These are phyloP conservation scores for Suhomyces bokatorum DNA, from an alignment of 1,139 yeast species.

Conservation along the genomic window DNA sequence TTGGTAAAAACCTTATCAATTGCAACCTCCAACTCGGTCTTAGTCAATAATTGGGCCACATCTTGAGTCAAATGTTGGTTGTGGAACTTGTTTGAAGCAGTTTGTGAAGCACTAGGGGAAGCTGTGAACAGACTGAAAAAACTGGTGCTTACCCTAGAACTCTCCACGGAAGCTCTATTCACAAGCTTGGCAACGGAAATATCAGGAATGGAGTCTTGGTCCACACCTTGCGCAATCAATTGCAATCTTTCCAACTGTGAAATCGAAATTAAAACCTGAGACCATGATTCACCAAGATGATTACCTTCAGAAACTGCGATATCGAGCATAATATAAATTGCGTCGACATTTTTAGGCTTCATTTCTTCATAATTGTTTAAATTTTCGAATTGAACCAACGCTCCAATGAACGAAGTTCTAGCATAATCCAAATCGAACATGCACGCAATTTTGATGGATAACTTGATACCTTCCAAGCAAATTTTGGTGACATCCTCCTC, in stretches of 20 bases:
- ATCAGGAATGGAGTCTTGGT: slow-evolving; percentile 84
- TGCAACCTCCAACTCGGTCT: slow-evolving; percentile 79
- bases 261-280: slow-evolving; percentile 73
- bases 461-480: slow-evolving; percentile 82
- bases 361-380: slow-evolving; percentile 78
- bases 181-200: slow-evolving; percentile 72
- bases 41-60: slow-evolving; percentile 53
- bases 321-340: slow-evolving; percentile 71
- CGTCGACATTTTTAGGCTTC: slow-evolving; percentile 76
- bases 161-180: slow-evolving; percentile 58
- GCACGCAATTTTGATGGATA: slow-evolving; percentile 81
- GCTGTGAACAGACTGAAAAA: slow-evolving; percentile 47
- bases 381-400: slow-evolving; percentile 83
- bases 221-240: slow-evolving; percentile 84
- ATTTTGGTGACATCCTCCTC: slow-evolving; percentile 70
- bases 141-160: slow-evolving; percentile 53
- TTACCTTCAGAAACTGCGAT: slow-evolving; percentile 81
- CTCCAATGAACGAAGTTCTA: slow-evolving; percentile 84
- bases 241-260: slow-evolving; percentile 92
- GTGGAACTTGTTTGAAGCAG: slow-evolving; percentile 45
- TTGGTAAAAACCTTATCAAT: slow-evolving; percentile 87
- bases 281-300: slow-evolving; percentile 73
- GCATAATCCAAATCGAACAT: slow-evolving; percentile 84
- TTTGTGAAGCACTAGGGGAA: slow-evolving; percentile 40
- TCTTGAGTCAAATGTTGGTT: slow-evolving; percentile 43